phyloP scores from a whole-genome alignment of 352 stramenopile species.

The Pythium folliculosum region DNA sequence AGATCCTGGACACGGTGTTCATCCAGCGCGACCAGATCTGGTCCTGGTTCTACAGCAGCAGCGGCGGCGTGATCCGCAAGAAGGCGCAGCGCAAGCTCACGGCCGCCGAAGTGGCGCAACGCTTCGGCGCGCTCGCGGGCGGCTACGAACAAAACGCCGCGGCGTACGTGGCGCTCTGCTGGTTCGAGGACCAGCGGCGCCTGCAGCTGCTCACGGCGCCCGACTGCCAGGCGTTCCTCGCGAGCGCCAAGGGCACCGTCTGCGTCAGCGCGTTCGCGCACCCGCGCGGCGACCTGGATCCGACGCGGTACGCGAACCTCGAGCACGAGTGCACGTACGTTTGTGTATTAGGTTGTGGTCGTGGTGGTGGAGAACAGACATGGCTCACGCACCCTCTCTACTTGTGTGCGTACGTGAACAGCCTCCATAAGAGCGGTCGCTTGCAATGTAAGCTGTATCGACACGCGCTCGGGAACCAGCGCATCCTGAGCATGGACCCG shows the following conservation, averaged over 20 bases:
- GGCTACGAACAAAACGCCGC: slow-evolving; percentile 27
- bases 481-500: slow-evolving; percentile 71
- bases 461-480: slow-evolving; percentile 59
- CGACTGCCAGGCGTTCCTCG: slow-evolving; percentile 55
- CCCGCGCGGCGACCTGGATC: slow-evolving; percentile 69
- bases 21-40: slow-evolving; percentile 78
- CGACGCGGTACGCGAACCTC: slow-evolving; percentile 66
- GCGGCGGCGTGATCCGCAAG: slow-evolving; percentile 54
- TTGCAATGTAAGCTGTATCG: slow-evolving; percentile 65
- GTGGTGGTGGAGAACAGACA: background rate
- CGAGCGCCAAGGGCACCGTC: slow-evolving; percentile 37
- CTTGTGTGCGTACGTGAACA: background rate
- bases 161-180: slow-evolving; percentile 51
- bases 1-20: slow-evolving; percentile 73
- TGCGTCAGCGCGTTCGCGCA: slow-evolving; percentile 60
- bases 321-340: slow-evolving; percentile 78
- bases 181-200: slow-evolving; percentile 55
- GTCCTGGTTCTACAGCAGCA: slow-evolving; percentile 71
- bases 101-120: slow-evolving; percentile 40
- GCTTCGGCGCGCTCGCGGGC: slow-evolving; percentile 38
- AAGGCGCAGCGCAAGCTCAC: slow-evolving; percentile 59
- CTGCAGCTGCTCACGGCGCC: slow-evolving; percentile 53
- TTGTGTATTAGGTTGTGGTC: background rate
- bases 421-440: slow-evolving; percentile 62
- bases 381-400: background rate